These are phyloP conservation scores for Ochetophila trinervis DNA, from an alignment of 306 rosid genomes.

Conservation along the genomic window DNA sequence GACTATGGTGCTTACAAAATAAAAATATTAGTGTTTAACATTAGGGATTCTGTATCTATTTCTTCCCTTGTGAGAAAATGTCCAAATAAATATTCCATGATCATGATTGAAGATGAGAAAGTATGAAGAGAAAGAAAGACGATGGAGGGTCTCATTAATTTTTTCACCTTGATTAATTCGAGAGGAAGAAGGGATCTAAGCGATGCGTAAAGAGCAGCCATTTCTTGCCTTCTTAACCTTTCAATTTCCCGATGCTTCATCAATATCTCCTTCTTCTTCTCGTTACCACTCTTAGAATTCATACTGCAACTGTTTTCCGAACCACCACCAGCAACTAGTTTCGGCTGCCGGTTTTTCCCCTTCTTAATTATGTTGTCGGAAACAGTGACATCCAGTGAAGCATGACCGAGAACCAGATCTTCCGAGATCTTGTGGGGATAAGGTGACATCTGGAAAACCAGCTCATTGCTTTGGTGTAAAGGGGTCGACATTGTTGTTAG, in stretches of 20 bases:
- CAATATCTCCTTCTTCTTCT: slow-evolving; percentile 35
- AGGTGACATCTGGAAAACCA: slow-evolving; percentile 55
- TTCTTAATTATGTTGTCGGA: background rate
- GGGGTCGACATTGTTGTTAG: slow-evolving; percentile 49
- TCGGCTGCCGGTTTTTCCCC: slow-evolving; percentile 7
- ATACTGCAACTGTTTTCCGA: background rate
- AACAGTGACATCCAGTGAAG: slow-evolving; percentile 24
- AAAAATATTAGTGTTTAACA: too few species aligned
- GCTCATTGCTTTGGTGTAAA: slow-evolving; percentile 61
- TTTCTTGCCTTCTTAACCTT: slow-evolving; percentile 72
- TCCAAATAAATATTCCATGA: too few species aligned
- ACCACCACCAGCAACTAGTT: background rate
- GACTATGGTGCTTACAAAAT: too few species aligned
- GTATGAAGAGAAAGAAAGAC: background rate
- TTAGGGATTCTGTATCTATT: too few species aligned
- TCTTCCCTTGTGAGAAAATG: too few species aligned
- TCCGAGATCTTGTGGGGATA: slow-evolving; percentile 42
- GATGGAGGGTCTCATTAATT: too few species aligned
- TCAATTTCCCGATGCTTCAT: slow-evolving; percentile 56
- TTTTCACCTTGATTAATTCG: slow-evolving; percentile 27
- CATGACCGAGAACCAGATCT: slow-evolving; percentile 46
- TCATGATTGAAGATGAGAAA: background rate
- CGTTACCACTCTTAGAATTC: background rate
- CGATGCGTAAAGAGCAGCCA: slow-evolving; percentile 48
- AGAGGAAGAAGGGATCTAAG: slow-evolving; percentile 53